Evolutionary conservation across 2,329 filamentous ascomycete species (phyloP).

Genomic region (Chrysoporthe austroafricana): DNA sequence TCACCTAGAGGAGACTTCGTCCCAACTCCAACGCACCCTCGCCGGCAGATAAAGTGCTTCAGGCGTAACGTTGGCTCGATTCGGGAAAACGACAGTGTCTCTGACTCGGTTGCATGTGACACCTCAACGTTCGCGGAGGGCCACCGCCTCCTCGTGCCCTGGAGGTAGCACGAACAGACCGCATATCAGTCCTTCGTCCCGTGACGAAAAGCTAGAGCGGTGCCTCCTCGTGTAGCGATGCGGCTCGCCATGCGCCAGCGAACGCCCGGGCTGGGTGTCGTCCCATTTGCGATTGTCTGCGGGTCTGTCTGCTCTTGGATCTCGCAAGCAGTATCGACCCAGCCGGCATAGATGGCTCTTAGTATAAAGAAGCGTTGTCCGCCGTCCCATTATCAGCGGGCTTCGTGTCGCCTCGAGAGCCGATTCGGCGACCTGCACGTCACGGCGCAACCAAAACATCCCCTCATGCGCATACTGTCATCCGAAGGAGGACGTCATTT

Average conservation of each 20-base stretch:
- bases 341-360: not conserved
- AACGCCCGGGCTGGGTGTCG: not conserved
- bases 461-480: not conserved
- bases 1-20: slow-evolving; percentile 13
- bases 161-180: not conserved
- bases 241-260: slow-evolving; percentile 11
- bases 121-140: not conserved
- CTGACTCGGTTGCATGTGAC: not conserved
- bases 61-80: not conserved
- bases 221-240: not conserved
- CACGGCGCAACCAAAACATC: not conserved
- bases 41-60: slow-evolving; percentile 16
- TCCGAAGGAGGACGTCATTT: slow-evolving; percentile 9
- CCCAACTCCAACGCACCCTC: not conserved
- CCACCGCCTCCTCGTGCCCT: not conserved
- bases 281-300: not conserved
- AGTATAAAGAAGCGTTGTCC: not conserved
- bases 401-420: slow-evolving; percentile 5
- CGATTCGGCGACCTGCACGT: slow-evolving; percentile 1
- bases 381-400: not conserved
- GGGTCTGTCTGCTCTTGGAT: not conserved
- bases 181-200: not conserved
- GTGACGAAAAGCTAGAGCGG: not conserved
- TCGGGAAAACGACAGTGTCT: not conserved
- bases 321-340: not conserved